phyloP scores from a whole-genome alignment of 1,284 basidiomycete species.

The Takashimella tepidaria region DNA sequence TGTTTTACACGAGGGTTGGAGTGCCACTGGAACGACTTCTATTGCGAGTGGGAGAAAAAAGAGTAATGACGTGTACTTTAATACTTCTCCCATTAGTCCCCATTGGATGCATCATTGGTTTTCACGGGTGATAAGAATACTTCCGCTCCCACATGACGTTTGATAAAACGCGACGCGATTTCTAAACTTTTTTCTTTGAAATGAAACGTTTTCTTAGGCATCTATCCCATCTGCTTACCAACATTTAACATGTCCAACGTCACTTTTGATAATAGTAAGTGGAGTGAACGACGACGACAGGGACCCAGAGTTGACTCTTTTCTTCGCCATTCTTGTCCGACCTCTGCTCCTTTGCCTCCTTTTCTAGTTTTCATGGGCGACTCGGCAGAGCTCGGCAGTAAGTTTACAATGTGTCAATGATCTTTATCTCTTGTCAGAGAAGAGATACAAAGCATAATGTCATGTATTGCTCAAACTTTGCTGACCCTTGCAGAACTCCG shows the following conservation, averaged over 20 bases:
- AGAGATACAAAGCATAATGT: not conserved
- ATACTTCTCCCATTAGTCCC: too few relatives aligned
- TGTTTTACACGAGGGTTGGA: not conserved
- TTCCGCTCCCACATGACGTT: not conserved
- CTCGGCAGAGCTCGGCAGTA: constrained; percentile 71
- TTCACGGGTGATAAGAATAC: not conserved
- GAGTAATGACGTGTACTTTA: not conserved
- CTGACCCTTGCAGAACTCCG: constrained; percentile 65
- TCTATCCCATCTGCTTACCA: too few relatives aligned
- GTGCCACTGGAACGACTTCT: not conserved
- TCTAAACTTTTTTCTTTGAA: not conserved
- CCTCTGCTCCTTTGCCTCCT: too few relatives aligned
- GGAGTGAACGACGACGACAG: too few relatives aligned
- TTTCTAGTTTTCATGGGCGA: constrained; percentile 64
- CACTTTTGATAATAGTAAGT: constrained; percentile 41
- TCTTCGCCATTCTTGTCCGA: not conserved
- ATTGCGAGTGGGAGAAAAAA: too few relatives aligned
- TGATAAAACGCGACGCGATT: constrained; percentile 1
- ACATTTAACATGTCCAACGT: constrained; percentile 33
- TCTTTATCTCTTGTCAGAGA: not conserved
- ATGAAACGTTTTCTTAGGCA: too few relatives aligned
- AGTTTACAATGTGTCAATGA: constrained; percentile 40
- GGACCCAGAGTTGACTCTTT: too few relatives aligned
- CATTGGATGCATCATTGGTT: not conserved
- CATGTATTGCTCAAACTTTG: not conserved